phyloP scores from a whole-genome alignment of 495 filamentous ascomycete species.

The Xylaria grammica region DNA sequence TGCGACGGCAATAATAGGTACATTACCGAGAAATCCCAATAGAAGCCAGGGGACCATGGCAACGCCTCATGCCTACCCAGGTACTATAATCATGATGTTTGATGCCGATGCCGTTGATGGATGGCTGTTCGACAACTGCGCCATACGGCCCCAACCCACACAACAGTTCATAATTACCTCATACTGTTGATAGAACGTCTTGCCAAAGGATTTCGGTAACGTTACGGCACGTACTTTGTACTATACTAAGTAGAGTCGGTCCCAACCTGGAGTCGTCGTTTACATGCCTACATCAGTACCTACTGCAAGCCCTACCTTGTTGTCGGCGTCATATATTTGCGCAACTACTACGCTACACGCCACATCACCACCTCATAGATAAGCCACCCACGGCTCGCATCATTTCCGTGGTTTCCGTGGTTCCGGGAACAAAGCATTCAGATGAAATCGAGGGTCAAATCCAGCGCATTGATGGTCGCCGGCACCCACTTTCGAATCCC shows the following conservation, averaged over 20 bases:
- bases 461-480: constrained; percentile 14
- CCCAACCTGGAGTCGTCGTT: constrained; percentile 11
- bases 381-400: constrained; percentile 18
- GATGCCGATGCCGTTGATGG: not conserved
- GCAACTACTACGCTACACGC: not conserved
- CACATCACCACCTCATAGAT: not conserved
- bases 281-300: not conserved
- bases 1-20: not conserved
- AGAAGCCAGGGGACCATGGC: not conserved
- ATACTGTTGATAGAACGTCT: not conserved
- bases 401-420: constrained; percentile 22
- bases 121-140: not conserved
- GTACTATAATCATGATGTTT: not conserved
- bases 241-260: too few species aligned
- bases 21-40: not conserved
- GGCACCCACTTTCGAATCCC: constrained; percentile 1
- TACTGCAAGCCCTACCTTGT: not conserved
- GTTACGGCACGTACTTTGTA: not conserved
- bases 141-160: not conserved
- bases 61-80: constrained; percentile 1
- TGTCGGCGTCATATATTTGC: constrained; percentile 10
- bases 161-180: not conserved
- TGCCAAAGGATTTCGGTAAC: constrained; percentile 10
- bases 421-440: constrained; percentile 13
- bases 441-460: not conserved